phyloP scores from a whole-genome alignment of 495 filamentous ascomycete genomes.

The Hypoxylon rickii region DNA sequence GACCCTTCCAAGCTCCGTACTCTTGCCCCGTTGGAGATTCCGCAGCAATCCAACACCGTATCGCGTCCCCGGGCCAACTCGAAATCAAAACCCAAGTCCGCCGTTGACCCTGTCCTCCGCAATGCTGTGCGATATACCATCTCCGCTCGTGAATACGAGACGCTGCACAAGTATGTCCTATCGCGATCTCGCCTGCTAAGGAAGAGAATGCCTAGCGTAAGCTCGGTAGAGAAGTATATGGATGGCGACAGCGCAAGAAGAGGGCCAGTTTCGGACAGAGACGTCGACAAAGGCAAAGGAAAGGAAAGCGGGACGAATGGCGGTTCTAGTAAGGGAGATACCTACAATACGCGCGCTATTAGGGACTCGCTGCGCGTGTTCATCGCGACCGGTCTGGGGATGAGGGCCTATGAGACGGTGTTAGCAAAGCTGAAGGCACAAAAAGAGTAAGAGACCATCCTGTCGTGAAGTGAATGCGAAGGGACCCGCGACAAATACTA shows the following conservation, averaged over 20 bases:
- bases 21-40: slow-evolving; percentile 31
- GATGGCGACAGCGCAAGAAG: slow-evolving; percentile 36
- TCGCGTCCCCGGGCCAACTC: slow-evolving; percentile 28
- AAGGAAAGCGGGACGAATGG: slow-evolving; percentile 22
- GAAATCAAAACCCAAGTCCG: slow-evolving; percentile 43
- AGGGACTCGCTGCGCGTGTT: slow-evolving; percentile 78
- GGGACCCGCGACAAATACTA: slow-evolving; percentile 4
- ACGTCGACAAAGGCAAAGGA: slow-evolving; percentile 27
- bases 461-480: not conserved
- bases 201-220: slow-evolving; percentile 61
- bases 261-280: slow-evolving; percentile 11
- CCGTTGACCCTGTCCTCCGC: slow-evolving; percentile 66
- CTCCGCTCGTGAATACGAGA: slow-evolving; percentile 81
- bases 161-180: slow-evolving; percentile 76
- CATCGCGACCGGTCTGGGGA: slow-evolving; percentile 65
- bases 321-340: slow-evolving; percentile 50
- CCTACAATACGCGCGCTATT: slow-evolving; percentile 79
- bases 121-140: slow-evolving; percentile 83
- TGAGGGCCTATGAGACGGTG: slow-evolving; percentile 73
- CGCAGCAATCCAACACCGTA: slow-evolving; percentile 10
- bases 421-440: slow-evolving; percentile 47
- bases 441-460: slow-evolving; percentile 43
- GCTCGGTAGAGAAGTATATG: slow-evolving; percentile 53
- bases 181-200: slow-evolving; percentile 67
- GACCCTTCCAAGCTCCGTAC: slow-evolving; percentile 27